Evolutionary conservation across 345 rosid species (phyloP).

Genomic region (Gynandropsis gynandra): DNA sequence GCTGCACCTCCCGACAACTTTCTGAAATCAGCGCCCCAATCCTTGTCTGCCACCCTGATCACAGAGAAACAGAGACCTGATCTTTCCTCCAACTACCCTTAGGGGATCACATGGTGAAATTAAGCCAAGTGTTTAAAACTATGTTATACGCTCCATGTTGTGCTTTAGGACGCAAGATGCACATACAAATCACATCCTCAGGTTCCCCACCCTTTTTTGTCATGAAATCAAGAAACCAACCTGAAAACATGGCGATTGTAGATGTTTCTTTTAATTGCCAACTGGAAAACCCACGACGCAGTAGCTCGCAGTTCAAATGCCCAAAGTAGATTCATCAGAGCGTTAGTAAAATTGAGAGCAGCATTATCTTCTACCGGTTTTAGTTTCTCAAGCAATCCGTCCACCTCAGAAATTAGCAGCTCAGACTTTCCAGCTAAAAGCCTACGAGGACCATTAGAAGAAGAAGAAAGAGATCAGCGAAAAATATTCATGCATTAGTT

Average conservation of each 20-base stretch:
- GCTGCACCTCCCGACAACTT: slow-evolving; percentile 93
- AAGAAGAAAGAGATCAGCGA: slow-evolving; percentile 20
- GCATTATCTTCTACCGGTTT: slow-evolving; percentile 66
- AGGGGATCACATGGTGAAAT: no score
- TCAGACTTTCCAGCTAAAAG: slow-evolving; percentile 55
- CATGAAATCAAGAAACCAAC: slow-evolving; percentile 27
- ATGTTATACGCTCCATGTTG: no score
- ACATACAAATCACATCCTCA: not conserved
- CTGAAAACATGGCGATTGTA: slow-evolving; percentile 69
- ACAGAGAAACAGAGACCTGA: slow-evolving; percentile 16
- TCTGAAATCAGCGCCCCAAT: slow-evolving; percentile 96
- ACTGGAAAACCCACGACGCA: slow-evolving; percentile 84
- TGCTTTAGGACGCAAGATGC: not conserved
- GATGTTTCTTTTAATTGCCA: slow-evolving; percentile 71
- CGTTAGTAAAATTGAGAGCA: slow-evolving; percentile 81
- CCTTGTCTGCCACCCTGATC: slow-evolving; percentile 84
- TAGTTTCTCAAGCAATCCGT: slow-evolving; percentile 56
- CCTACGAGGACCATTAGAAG: slow-evolving; percentile 32
- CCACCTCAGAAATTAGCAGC: slow-evolving; percentile 58
- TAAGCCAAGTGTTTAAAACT: slow-evolving; percentile 1
- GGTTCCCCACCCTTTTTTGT: not conserved
- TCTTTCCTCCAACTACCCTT: no score
- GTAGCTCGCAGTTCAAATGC: slow-evolving; percentile 87
- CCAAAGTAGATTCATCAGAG: slow-evolving; percentile 83
- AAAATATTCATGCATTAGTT: not conserved